phyloP scores from a whole-genome alignment of 768 basidiomycete genomes.

The Amanita pallidorosea region DNA sequence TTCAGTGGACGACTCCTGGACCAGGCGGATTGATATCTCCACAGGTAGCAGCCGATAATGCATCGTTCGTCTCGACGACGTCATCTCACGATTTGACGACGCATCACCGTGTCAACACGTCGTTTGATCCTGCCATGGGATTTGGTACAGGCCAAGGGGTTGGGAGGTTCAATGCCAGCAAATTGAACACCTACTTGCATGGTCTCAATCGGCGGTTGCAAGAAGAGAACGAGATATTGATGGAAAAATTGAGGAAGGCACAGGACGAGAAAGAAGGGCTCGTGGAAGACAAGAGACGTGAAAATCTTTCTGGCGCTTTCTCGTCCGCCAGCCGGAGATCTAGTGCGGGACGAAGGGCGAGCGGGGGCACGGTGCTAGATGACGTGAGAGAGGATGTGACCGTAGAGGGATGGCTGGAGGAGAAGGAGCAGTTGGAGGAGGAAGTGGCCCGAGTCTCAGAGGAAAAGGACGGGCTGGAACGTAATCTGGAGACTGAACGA shows the following conservation, averaged over 20 bases:
- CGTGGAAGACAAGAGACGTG: background rate
- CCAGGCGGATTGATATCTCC: slow-evolving; percentile 8
- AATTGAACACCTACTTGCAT: slow-evolving; percentile 80
- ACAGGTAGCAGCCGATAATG: slow-evolving; percentile 11
- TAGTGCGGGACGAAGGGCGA: slow-evolving; percentile 33
- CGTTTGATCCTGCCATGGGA: slow-evolving; percentile 78
- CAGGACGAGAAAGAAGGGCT: slow-evolving; percentile 36
- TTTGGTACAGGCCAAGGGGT: slow-evolving; percentile 63
- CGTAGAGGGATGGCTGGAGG: slow-evolving; percentile 63
- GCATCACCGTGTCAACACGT: slow-evolving; percentile 73
- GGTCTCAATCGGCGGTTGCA: slow-evolving; percentile 73
- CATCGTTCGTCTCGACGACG: slow-evolving; percentile 70
- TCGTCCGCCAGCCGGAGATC: slow-evolving; percentile 20
- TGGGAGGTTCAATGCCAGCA: slow-evolving; percentile 74
- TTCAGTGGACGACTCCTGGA: slow-evolving; percentile 3
- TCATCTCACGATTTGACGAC: slow-evolving; percentile 85
- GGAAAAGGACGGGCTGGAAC: slow-evolving; percentile 34
- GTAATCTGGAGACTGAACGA: slow-evolving; percentile 42
- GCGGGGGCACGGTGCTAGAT: slow-evolving; percentile 41
- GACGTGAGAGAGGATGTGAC: slow-evolving; percentile 53
- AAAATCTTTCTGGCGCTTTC: slow-evolving; percentile 11
- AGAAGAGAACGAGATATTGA: slow-evolving; percentile 71
- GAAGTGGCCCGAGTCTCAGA: slow-evolving; percentile 35
- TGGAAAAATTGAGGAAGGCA: slow-evolving; percentile 39
- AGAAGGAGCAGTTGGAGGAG: slow-evolving; percentile 50